A percentile compares a stretch with the other conserved stretches of the same genome.
phyloP scores from a whole-genome alignment of 176 grass and related monocot species.

The Avena insularis region DNA sequence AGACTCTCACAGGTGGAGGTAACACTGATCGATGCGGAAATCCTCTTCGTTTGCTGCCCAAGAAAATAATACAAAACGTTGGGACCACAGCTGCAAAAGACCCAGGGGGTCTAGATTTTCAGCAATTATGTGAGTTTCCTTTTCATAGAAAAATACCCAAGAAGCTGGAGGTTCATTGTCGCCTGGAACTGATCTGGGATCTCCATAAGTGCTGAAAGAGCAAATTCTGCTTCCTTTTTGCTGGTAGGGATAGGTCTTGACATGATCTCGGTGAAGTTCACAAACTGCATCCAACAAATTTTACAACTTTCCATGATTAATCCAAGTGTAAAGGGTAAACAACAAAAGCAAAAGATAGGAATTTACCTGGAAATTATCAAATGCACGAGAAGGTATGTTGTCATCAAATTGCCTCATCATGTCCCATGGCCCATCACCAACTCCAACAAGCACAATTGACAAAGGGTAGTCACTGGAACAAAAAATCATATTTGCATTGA shows the following conservation, averaged over 20 bases:
- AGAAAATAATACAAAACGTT: background rate
- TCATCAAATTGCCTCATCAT: slow-evolving; percentile 86
- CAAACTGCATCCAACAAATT: slow-evolving; percentile 60
- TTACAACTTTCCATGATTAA: slow-evolving; percentile 21
- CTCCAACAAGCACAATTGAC: slow-evolving; percentile 86
- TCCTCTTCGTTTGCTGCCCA: slow-evolving; percentile 65
- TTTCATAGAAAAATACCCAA: slow-evolving; percentile 52
- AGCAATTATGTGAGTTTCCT: background rate
- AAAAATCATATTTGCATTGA: slow-evolving; percentile 12
- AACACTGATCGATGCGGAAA: slow-evolving; percentile 43
- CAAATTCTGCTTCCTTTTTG: slow-evolving; percentile 81
- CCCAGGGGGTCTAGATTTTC: background rate
- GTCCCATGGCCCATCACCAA: slow-evolving; percentile 88
- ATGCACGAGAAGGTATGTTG: slow-evolving; percentile 71
- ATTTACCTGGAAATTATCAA: slow-evolving; percentile 81
- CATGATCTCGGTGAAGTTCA: slow-evolving; percentile 93
- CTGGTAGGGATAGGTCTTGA: slow-evolving; percentile 53
- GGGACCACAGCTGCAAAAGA: background rate
- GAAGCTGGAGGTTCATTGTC: slow-evolving; percentile 66
- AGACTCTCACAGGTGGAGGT: slow-evolving; percentile 62
- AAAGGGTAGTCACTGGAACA: slow-evolving; percentile 68
- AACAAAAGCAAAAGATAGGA: background rate
- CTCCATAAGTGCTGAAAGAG: slow-evolving; percentile 77
- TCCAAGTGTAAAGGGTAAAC: background rate
- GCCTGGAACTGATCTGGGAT: slow-evolving; percentile 74